A percentile compares a stretch with the other conserved stretches of the same genome.
These are phyloP conservation scores for Monosporascus sp. DNA, from an alignment of 2,329 filamentous ascomycete species.

Conservation along the genomic window DNA sequence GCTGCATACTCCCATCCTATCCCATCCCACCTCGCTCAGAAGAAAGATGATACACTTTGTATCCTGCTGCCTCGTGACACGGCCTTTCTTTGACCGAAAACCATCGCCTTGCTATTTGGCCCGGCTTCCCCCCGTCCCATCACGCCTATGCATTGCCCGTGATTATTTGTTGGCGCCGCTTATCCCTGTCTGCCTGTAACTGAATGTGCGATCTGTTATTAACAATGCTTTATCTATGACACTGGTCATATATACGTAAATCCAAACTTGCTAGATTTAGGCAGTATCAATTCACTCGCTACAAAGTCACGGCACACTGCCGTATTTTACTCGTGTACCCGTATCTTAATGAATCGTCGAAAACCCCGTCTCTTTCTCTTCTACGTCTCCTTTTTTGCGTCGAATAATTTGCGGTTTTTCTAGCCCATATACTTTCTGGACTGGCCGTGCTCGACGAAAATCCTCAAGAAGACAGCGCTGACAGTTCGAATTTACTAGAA, in stretches of 20 bases:
- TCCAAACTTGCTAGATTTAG: not conserved
- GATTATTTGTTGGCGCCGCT: conserved; percentile 10
- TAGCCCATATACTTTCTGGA: not conserved
- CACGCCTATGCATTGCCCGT: not conserved
- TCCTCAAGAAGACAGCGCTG: no score
- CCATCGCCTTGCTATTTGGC: conserved; percentile 6
- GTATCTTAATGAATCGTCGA: not conserved
- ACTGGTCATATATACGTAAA: not conserved
- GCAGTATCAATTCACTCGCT: not conserved
- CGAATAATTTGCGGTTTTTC: not conserved
- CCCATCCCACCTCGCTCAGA: not conserved
- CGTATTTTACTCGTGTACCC: not conserved
- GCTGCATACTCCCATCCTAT: not conserved
- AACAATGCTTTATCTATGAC: not conserved
- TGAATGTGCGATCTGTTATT: conserved; percentile 4
- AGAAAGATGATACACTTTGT: not conserved
- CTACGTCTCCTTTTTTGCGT: not conserved
- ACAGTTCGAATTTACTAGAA: no score
- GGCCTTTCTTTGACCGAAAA: not conserved
- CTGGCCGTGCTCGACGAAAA: not conserved
- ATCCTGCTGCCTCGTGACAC: not conserved
- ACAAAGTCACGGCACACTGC: not conserved
- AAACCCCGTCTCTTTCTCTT: not conserved
- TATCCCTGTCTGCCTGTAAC: conserved; percentile 11
- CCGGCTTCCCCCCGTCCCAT: not conserved